Evolutionary conservation across 169 alveolate genomes (phyloP), one percentile per base, ranked within the genome.

Genomic region (Amoebophrya sp.): DNA sequence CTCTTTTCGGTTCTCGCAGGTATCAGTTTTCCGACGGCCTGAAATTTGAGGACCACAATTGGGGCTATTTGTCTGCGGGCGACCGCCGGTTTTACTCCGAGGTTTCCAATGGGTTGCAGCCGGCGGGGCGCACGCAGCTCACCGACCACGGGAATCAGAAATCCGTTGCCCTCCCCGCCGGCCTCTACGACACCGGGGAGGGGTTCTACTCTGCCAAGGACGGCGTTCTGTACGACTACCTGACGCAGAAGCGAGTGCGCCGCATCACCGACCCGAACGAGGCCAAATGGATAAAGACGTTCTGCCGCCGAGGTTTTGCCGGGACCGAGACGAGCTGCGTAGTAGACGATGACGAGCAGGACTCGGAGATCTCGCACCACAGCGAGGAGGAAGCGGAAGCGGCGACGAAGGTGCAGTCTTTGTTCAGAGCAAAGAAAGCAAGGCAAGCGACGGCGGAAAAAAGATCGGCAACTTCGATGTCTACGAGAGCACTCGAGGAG

Each of bases 11-110:
- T 42, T 42, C 13, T 42, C 89, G 26, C 2, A 88, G 90, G 87
- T 95, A 95, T 89, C 92, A 91, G 88, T 95, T 93, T 91, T 92
- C 91, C 43, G 97, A 95, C 90, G 95, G 94, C n/a, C 94, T 95
- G 5, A 93, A 93, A 67, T 95, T 92, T 88, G 88, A 92, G 40
- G 91, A 91, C n/a, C 90, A 92, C 88, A 50, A 88, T 50, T 95
- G 97, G 97, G 93, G 92, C 29, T 95, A 94, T 89, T 93, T 96
- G 89, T 89, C 94, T 7, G 92, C 92, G 88, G 91, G 92, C 41
- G 97, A 95, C 91, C 87, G 97, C 26, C 87, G 95, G 39, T 95
- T 95, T 91, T 94, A 94, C 87, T 93, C 94, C 39, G 97, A 95
- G 41, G 90, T 90, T 23, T 89, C 87, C 4, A 92, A 93, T 90